A percentile compares a stretch with the other conserved stretches of the same genome.
Evolutionary conservation across 2,329 filamentous ascomycete genomes (phyloP).

Genomic region (Plectosphaerella plurivora): DNA sequence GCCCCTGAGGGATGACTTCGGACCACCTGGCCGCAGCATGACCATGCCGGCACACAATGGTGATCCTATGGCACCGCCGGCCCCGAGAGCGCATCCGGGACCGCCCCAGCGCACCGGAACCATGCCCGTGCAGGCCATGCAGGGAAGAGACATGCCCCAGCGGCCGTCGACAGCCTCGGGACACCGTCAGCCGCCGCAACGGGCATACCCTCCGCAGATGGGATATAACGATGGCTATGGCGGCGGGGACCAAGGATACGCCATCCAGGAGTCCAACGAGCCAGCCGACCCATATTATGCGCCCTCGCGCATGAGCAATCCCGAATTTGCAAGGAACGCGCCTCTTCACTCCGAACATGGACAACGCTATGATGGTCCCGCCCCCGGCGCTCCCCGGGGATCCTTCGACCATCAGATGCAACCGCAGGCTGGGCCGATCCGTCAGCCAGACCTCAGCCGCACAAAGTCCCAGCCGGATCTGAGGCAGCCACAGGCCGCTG

Average conservation of each 20-base stretch:
- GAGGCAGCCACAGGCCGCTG: conserved; percentile 58
- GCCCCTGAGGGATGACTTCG: conserved; percentile 37
- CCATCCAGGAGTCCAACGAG: conserved; percentile 8
- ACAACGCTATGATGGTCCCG: not conserved
- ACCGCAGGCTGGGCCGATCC: conserved; percentile 45
- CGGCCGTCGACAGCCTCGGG: conserved; percentile 53
- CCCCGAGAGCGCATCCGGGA: conserved; percentile 25
- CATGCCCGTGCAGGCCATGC: conserved; percentile 40
- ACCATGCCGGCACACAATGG: conserved; percentile 49
- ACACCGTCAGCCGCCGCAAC: conserved; percentile 47
- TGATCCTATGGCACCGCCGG: conserved; percentile 23
- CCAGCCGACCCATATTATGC: conserved; percentile 19
- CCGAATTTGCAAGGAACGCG: conserved; percentile 11
- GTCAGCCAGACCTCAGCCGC: conserved; percentile 49
- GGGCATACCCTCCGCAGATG: conserved; percentile 39
- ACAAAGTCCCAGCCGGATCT: conserved; percentile 66
- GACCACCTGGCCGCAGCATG: conserved; percentile 52
- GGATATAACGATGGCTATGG: conserved; percentile 35
- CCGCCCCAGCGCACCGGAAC: conserved; percentile 35
- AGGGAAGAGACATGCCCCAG: conserved; percentile 31
- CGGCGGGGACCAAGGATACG: conserved; percentile 17
- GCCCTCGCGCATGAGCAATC: conserved; percentile 17
- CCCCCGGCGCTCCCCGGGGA: conserved; percentile 17
- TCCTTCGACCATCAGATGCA: conserved; percentile 46
- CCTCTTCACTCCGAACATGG: not conserved